Conservation (phyloP, 345 rosid genomes). For the Eucalyptus marginata region DNA sequence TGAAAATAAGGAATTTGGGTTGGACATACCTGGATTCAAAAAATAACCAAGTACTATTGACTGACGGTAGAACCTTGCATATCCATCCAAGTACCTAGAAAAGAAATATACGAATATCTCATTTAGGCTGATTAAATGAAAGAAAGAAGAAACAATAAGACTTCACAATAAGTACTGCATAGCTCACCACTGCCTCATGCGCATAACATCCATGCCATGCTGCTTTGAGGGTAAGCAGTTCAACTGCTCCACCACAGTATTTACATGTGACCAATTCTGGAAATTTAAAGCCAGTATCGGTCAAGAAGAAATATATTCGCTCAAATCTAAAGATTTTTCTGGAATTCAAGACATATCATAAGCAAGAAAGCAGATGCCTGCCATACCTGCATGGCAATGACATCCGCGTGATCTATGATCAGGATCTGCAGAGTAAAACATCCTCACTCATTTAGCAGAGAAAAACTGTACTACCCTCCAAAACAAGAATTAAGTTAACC, state of each 20-base stretch:
- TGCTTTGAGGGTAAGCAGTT: constrained; percentile 64
- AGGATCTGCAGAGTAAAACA: constrained; percentile 44
- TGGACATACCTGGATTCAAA: constrained; percentile 58
- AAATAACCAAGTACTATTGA: constrained; percentile 65
- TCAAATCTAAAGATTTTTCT: not conserved
- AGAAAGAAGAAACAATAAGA: not conserved
- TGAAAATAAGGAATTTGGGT: not conserved
- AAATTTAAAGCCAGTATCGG: not conserved
- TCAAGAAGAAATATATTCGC: not conserved
- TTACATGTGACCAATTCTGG: constrained; percentile 76
- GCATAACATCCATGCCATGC: constrained; percentile 82
- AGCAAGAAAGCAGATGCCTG: constrained; percentile 2
- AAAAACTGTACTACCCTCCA: not conserved
- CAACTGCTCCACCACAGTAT: constrained; percentile 49
- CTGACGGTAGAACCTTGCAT: constrained; percentile 68
- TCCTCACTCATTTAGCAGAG: not conserved
- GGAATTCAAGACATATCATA: not conserved
- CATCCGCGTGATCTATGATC: constrained; percentile 88
- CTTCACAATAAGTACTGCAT: not conserved
- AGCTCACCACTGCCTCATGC: constrained; percentile 70
- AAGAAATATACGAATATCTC: not conserved
- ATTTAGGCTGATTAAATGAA: not conserved
- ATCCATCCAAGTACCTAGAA: constrained; percentile 79
- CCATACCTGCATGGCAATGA: constrained; percentile 81
- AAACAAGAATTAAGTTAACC: not conserved